phyloP scores from a whole-genome alignment of 2,329 filamentous ascomycete genomes.

The Clarireedia paspali region DNA sequence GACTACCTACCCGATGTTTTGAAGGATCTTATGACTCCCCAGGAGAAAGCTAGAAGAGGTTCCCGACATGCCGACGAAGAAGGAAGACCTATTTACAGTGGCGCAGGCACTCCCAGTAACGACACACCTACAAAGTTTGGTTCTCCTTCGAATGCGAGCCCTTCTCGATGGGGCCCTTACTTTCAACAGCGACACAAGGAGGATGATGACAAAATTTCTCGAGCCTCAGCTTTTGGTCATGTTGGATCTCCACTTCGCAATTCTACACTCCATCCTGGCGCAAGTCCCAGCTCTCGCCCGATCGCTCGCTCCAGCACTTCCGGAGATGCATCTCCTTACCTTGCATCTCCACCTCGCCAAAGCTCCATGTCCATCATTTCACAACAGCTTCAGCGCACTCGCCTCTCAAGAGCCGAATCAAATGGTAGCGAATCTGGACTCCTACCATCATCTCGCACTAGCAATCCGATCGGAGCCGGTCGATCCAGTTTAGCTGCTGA shows the following conservation, averaged over 20 bases:
- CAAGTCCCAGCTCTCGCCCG: conserved; percentile 33
- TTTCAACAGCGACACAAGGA: conserved; percentile 56
- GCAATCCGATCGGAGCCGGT: conserved; percentile 33
- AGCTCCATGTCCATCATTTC: conserved; percentile 50
- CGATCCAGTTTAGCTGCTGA: conserved; percentile 39
- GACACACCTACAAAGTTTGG: conserved; percentile 49
- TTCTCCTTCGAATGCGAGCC: conserved; percentile 50
- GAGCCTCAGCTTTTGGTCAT: conserved; percentile 53
- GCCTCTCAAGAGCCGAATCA: conserved; percentile 38
- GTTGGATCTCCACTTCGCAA: conserved; percentile 59
- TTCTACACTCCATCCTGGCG: conserved; percentile 50
- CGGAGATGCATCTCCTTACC: conserved; percentile 26
- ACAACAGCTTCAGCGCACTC: conserved; percentile 55
- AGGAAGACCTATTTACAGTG: conserved; percentile 33
- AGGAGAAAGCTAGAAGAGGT: conserved; percentile 58
- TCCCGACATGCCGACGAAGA: conserved; percentile 52
- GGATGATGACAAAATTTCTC: conserved; percentile 36
- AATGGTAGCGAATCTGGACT: conserved; percentile 40
- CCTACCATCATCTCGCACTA: conserved; percentile 37
- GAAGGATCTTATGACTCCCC: conserved; percentile 58
- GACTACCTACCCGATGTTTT: conserved; percentile 74
- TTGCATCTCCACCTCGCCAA: conserved; percentile 28
- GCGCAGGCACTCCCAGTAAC: conserved; percentile 35
- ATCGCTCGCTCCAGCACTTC: conserved; percentile 32
- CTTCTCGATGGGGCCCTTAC: conserved; percentile 52